These are phyloP conservation scores for Ogataea sp. DNA, from an alignment of 805 yeast genomes.

Conservation along the genomic window DNA sequence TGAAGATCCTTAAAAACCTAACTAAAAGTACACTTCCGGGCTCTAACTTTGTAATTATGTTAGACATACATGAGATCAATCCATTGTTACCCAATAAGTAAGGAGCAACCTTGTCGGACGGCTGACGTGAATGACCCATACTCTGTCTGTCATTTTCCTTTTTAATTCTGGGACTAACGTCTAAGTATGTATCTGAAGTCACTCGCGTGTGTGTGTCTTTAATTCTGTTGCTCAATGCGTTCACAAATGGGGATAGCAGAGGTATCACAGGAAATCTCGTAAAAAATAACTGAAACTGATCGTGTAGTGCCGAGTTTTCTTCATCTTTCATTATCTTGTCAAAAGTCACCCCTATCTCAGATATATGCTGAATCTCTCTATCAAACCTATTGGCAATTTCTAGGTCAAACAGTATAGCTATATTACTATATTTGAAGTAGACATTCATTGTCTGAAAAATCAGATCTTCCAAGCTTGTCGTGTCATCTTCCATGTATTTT, in stretches of 20 bases:
- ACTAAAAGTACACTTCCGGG: no score
- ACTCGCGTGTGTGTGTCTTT: no score
- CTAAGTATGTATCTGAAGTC: no score
- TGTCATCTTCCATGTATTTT: neutral
- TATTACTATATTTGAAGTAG: conserved; percentile 8
- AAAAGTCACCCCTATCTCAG: neutral
- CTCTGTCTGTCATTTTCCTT: no score
- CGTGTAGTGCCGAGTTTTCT: neutral
- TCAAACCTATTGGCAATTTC: conserved; percentile 3
- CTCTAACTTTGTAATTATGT: no score
- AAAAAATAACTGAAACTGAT: neutral
- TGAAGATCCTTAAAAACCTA: no score
- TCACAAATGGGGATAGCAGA: neutral
- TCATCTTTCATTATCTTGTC: neutral
- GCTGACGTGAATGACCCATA: no score
- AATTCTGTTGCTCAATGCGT: neutral
- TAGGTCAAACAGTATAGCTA: conserved; percentile 11
- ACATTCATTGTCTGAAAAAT: conserved; percentile 10
- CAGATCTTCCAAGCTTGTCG: conserved; percentile 1
- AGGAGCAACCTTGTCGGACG: no score
- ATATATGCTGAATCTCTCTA: neutral
- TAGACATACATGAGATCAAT: no score
- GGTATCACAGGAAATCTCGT: neutral
- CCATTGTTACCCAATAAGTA: no score
- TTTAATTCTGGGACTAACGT: no score